These are phyloP conservation scores for Lepiota venenata DNA, from an alignment of 768 basidiomycete species.

Conservation along the genomic window DNA sequence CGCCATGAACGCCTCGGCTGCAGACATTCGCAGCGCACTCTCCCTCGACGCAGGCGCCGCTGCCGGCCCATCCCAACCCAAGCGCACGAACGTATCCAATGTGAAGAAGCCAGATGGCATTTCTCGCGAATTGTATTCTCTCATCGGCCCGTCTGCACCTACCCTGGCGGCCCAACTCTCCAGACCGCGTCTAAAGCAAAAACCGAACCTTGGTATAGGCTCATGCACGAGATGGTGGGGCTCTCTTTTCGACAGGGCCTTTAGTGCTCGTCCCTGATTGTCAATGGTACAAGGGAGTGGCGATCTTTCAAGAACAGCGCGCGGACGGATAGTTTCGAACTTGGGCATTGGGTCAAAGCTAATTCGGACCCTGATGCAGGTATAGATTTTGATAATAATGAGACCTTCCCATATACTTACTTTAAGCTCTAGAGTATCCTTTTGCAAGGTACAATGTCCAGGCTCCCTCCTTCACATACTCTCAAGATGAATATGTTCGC, in stretches of 20 bases:
- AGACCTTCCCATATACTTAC: background rate
- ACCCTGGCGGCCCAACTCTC: slow-evolving; percentile 76
- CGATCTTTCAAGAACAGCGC: slow-evolving; percentile 69
- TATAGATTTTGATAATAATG: slow-evolving; percentile 24
- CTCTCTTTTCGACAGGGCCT: slow-evolving; percentile 1
- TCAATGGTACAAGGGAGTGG: slow-evolving; percentile 60
- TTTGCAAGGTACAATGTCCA: slow-evolving; percentile 85
- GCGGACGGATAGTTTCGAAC: slow-evolving; percentile 62
- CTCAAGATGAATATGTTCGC: slow-evolving; percentile 84
- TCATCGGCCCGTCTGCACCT: slow-evolving; percentile 93
- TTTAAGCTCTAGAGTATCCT: slow-evolving; percentile 52
- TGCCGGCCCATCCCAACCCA: slow-evolving; percentile 42
- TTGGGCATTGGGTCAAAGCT: slow-evolving; percentile 83
- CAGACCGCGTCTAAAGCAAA: slow-evolving; percentile 84
- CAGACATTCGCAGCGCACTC: slow-evolving; percentile 84
- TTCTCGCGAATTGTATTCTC: slow-evolving; percentile 86
- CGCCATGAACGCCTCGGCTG: slow-evolving; percentile 65
- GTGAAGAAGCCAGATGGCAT: slow-evolving; percentile 84
- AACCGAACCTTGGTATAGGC: slow-evolving; percentile 67
- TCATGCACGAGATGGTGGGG: slow-evolving; percentile 70
- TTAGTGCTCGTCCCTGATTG: background rate
- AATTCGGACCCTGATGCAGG: slow-evolving; percentile 51
- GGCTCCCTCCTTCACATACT: slow-evolving; percentile 63
- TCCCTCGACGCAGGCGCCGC: slow-evolving; percentile 47
- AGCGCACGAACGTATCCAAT: slow-evolving; percentile 32